phyloP scores from a whole-genome alignment of 1,284 basidiomycete species.

The Leccinum griseonigrum region DNA sequence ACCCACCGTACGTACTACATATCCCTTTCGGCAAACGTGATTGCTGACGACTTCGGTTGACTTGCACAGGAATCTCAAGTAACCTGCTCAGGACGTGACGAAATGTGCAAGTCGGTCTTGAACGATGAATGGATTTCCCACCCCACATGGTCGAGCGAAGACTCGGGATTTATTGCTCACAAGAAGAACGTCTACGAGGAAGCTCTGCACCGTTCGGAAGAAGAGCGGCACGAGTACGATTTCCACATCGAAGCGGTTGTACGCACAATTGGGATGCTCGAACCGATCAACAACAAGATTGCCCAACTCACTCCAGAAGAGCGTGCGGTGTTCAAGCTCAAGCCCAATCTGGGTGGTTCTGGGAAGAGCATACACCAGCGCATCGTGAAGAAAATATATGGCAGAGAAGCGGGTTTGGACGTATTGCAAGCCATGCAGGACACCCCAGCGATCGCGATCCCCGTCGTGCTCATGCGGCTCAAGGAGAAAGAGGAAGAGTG shows the following conservation, averaged over 20 bases:
- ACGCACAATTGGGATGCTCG: slow-evolving; percentile 88
- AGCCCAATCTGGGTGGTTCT: slow-evolving; percentile 86
- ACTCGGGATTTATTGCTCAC: slow-evolving; percentile 86
- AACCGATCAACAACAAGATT: slow-evolving; percentile 91
- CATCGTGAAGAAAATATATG: slow-evolving; percentile 97
- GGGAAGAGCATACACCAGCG: slow-evolving; percentile 93
- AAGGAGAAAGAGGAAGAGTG: slow-evolving; percentile 99
- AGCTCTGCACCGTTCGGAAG: slow-evolving; percentile 94
- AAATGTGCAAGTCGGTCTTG: slow-evolving; percentile 94
- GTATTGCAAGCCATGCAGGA: slow-evolving; percentile 93
- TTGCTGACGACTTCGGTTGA: slow-evolving; percentile 11
- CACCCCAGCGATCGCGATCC: slow-evolving; percentile 88
- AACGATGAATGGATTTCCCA: slow-evolving; percentile 98
- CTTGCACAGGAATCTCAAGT: slow-evolving; percentile 75
- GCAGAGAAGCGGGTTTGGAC: slow-evolving; percentile 82
- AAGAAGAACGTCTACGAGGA: slow-evolving; percentile 98
- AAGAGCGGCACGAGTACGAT: slow-evolving; percentile 98
- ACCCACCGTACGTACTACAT: slow-evolving; percentile 52
- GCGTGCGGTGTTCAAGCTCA: slow-evolving; percentile 81
- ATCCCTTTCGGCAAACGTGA: not conserved
- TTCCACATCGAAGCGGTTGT: slow-evolving; percentile 98
- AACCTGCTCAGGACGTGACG: slow-evolving; percentile 91
- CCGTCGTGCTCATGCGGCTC: slow-evolving; percentile 87
- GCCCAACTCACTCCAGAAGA: slow-evolving; percentile 81
- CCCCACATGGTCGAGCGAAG: slow-evolving; percentile 93